phyloP scores from a whole-genome alignment of 257 asterid genomes.

The Nicotiana noctiflora region DNA sequence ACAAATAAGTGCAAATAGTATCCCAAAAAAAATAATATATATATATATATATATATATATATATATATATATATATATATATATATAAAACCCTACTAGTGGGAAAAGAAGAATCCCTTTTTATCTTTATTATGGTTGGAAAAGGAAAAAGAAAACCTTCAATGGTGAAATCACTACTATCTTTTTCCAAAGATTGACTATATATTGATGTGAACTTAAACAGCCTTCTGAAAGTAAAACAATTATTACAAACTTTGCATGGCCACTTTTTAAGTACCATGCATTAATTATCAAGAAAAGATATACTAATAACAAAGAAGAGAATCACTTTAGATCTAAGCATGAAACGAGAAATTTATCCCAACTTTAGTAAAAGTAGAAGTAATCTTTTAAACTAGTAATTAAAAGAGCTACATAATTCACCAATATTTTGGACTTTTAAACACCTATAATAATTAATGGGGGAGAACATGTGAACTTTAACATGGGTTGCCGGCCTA shows the following conservation, averaged over 20 bases:
- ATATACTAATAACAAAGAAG: neutral
- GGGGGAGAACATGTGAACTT: conserved; percentile 40
- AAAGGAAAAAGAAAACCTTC: neutral
- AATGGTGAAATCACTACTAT: neutral
- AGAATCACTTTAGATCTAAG: neutral
- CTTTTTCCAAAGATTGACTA: neutral
- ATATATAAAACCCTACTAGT: too few relatives aligned
- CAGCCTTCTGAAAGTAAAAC: neutral
- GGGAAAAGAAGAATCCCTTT: too few relatives aligned
- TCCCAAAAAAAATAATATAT: too few relatives aligned
- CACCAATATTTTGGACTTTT: neutral
- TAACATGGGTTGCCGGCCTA: conserved; percentile 65
- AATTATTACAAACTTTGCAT: neutral
- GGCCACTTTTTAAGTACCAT: neutral
- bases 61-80: too few relatives aligned
- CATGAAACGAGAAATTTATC: neutral
- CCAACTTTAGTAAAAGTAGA: neutral
- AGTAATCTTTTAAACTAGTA: neutral
- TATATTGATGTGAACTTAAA: neutral
- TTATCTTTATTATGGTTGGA: neutral
- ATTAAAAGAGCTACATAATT: neutral
- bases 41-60: too few relatives aligned
- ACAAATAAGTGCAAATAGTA: neutral
- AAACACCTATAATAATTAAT: neutral
- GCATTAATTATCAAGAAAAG: neutral